Evolutionary conservation across 345 rosid species (phyloP).

Genomic region (Hibiscus trionum): DNA sequence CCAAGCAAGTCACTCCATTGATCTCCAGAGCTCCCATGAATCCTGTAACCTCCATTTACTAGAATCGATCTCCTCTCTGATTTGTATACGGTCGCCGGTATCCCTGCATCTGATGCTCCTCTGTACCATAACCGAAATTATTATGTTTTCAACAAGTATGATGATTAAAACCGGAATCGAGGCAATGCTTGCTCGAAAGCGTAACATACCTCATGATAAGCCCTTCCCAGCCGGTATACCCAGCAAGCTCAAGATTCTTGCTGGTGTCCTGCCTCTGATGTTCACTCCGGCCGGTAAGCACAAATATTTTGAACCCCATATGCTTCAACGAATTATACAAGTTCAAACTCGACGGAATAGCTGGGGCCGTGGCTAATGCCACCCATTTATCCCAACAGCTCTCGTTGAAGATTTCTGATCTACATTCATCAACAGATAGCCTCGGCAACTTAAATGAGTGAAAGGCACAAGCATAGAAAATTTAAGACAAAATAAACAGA

Average conservation of each 20-base stretch:
- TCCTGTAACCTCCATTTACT: slow-evolving; percentile 5
- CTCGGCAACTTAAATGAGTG: slow-evolving; percentile 8
- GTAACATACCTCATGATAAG: slow-evolving; percentile 53
- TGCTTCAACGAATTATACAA: slow-evolving; percentile 55
- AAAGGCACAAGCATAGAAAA: background rate
- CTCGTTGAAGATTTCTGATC: slow-evolving; percentile 45
- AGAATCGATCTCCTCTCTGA: slow-evolving; percentile 60
- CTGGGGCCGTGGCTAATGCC: slow-evolving; percentile 51
- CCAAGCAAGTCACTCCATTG: slow-evolving; percentile 89
- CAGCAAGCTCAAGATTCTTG: slow-evolving; percentile 41
- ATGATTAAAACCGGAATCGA: background rate
- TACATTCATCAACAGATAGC: slow-evolving; percentile 18
- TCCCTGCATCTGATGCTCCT: slow-evolving; percentile 47
- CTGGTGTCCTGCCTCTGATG: slow-evolving; percentile 49
- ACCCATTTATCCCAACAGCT: slow-evolving; percentile 50
- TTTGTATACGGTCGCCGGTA: slow-evolving; percentile 48
- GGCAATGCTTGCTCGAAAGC: background rate
- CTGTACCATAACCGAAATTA: slow-evolving; percentile 24
- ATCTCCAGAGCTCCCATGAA: slow-evolving; percentile 75
- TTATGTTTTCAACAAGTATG: background rate
- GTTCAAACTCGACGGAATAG: slow-evolving; percentile 52
- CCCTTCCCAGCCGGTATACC: slow-evolving; percentile 57
- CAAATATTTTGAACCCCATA: slow-evolving; percentile 53
- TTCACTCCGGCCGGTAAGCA: slow-evolving; percentile 70
- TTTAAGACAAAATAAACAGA: background rate